Base-by-base conservation (phyloP, 768 basidiomycete genomes). In the Lentinula boryana region DNA sequence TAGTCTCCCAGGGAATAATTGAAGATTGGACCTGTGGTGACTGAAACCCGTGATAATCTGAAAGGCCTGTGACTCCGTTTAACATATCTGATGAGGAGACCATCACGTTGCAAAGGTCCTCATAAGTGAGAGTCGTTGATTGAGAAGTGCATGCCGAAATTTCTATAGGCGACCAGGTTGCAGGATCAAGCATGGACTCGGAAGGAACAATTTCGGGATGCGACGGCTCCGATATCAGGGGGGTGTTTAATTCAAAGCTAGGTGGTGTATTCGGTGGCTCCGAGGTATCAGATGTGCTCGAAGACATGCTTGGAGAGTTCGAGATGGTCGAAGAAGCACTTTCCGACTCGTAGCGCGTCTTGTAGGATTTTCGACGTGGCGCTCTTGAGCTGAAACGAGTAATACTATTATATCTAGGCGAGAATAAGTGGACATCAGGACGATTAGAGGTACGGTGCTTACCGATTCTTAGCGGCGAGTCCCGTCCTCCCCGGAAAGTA, bases 401-500 rank as follows among this genome's bases (percentile, higher is more conserved):
- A 5, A 60, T 60, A 52, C 58, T 60, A 35, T 60, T 60, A 33
- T 60, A 60, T 16, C 58, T 58, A 18, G 27, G 4, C 5, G 27
- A 15, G 31, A 13, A 23, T n/a, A 7, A 49, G 57, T 36, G 16
- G 18, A 41, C 7, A 32, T 9, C 18, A 6, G 43, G 33, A 48
- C 10, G 10, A 23, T 33, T 49, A 5, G 27, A 35, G 16, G 4
- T 21, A 9, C 4, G 10, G 7, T 7, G 21, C 73, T 59, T 66
- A 82, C 81, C 82, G 76, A 68, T 85, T 85, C 75, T 84, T 85
- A 15, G 83, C 83, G 2, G 82, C 81, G 15, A 85, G 72, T 13
- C 82, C 83, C 16, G 83, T 85, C 41, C 83, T 75, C 4, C 83
- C 83, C 51, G 83, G 83, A 69, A 85, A 83, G 65, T 84, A 83